Conservation (phyloP, 2,329 filamentous ascomycete species). For the Ascocoryne sarcoides region DNA sequence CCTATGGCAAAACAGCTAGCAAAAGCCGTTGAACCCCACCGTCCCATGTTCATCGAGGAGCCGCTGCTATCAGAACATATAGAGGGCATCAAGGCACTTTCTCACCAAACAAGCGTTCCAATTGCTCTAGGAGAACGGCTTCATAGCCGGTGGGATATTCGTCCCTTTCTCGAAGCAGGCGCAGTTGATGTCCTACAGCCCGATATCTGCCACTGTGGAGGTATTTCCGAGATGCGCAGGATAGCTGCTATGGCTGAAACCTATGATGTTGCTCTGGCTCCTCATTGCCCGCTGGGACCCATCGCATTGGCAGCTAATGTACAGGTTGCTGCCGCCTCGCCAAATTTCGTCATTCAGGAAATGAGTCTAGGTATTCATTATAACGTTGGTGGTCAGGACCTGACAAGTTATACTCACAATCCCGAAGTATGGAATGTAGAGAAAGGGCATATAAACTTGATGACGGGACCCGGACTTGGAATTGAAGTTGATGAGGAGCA, state of each 20-base stretch:
- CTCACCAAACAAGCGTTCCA: constrained; percentile 47
- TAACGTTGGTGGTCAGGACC: constrained; percentile 56
- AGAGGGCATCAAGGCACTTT: constrained; percentile 47
- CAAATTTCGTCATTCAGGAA: constrained; percentile 66
- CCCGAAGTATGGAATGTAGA: constrained; percentile 56
- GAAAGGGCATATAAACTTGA: constrained; percentile 55
- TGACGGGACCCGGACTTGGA: constrained; percentile 53
- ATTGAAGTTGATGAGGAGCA: constrained; percentile 65
- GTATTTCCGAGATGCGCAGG: constrained; percentile 61
- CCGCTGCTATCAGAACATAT: constrained; percentile 46
- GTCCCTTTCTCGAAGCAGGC: constrained; percentile 59
- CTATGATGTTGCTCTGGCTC: constrained; percentile 65
- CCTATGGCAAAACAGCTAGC: constrained; percentile 76
- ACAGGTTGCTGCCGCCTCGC: constrained; percentile 52
- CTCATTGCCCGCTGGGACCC: constrained; percentile 65
- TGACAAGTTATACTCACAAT: constrained; percentile 58
- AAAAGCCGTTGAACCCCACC: constrained; percentile 54
- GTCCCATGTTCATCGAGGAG: constrained; percentile 69
- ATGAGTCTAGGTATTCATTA: constrained; percentile 78
- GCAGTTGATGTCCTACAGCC: constrained; percentile 66
- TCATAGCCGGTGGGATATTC: constrained; percentile 65
- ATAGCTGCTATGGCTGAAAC: constrained; percentile 65
- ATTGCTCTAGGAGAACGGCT: constrained; percentile 67
- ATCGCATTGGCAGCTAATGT: constrained; percentile 64
- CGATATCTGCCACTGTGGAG: constrained; percentile 63